Percentiles rank a stretch among this genome's conserved stretches.
Conservation (phyloP, 768 basidiomycete genomes). For the Pleurotus pulmonarius region DNA sequence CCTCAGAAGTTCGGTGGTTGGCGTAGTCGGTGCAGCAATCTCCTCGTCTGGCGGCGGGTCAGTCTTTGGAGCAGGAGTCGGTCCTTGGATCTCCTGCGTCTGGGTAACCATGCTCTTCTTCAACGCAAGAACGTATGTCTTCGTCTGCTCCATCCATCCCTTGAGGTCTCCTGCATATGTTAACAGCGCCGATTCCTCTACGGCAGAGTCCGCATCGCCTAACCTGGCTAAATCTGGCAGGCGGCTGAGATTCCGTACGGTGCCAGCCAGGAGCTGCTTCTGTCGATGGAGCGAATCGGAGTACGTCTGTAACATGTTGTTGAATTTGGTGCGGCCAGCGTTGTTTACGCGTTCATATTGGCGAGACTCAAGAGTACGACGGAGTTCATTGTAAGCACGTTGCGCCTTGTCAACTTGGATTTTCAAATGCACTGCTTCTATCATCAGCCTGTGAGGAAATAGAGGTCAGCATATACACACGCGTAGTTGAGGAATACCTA, state of each 20-base stretch:
- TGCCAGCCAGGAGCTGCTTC: neutral
- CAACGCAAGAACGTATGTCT: neutral
- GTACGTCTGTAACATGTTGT: neutral
- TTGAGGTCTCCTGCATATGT: neutral
- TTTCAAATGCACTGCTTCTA: neutral
- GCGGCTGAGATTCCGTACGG: neutral
- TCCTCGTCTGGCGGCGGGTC: no score
- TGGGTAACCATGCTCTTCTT: no score
- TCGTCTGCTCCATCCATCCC: neutral
- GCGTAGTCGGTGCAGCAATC: no score
- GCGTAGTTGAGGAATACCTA: neutral
- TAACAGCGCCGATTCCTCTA: neutral
- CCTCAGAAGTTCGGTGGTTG: no score
- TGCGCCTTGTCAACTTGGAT: constrained; percentile 1
- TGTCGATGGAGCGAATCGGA: neutral
- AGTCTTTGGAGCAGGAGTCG: no score
- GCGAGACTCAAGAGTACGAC: neutral
- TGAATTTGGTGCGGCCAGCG: neutral
- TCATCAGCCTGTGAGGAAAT: neutral
- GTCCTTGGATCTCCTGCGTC: no score
- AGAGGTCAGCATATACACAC: neutral
- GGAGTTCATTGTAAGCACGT: neutral
- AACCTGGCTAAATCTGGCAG: neutral
- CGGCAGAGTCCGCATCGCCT: neutral
- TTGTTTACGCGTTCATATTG: neutral